Conservation (phyloP, 805 yeast genomes). For the Priceomyces melissophilus region DNA sequence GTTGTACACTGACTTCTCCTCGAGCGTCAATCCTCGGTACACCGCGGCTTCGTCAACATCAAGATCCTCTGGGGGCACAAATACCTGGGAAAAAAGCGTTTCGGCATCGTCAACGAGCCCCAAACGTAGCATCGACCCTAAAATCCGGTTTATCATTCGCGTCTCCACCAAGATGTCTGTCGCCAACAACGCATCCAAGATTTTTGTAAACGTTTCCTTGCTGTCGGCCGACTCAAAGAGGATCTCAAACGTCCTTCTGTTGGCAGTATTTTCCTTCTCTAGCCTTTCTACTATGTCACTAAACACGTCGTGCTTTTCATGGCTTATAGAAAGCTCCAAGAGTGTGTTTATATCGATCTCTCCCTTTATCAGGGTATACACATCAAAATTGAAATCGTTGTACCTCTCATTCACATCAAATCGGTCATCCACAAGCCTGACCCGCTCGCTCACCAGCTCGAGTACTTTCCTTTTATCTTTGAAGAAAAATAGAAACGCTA, state of each 20-base stretch:
- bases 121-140: slow-evolving; percentile 13
- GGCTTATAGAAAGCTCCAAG: slow-evolving; percentile 28
- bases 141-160: slow-evolving; percentile 15
- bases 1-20: slow-evolving; percentile 18
- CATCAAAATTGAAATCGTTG: slow-evolving; percentile 17
- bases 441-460: slow-evolving; percentile 9
- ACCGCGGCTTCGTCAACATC: slow-evolving; percentile 9
- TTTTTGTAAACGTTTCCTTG: slow-evolving; percentile 3
- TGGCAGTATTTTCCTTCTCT: slow-evolving; percentile 7
- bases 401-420: background rate
- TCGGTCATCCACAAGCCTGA: slow-evolving; percentile 4
- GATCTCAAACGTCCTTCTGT: slow-evolving; percentile 15
- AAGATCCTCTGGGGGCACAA: background rate
- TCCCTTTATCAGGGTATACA: slow-evolving; percentile 16
- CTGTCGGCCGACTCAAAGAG: slow-evolving; percentile 9
- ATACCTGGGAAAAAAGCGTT: slow-evolving; percentile 6
- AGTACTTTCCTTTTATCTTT: slow-evolving; percentile 25
- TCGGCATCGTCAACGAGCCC: slow-evolving; percentile 11
- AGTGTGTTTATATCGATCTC: slow-evolving; percentile 22
- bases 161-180: slow-evolving; percentile 12
- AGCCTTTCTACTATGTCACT: slow-evolving; percentile 17
- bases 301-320: slow-evolving; percentile 18
- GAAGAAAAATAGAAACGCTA: slow-evolving; percentile 29
- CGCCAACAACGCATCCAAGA: slow-evolving; percentile 4
- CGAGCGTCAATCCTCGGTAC: slow-evolving; percentile 19